These are phyloP conservation scores for Pistacia integerrima DNA, from an alignment of 345 rosid genomes.

Conservation along the genomic window DNA sequence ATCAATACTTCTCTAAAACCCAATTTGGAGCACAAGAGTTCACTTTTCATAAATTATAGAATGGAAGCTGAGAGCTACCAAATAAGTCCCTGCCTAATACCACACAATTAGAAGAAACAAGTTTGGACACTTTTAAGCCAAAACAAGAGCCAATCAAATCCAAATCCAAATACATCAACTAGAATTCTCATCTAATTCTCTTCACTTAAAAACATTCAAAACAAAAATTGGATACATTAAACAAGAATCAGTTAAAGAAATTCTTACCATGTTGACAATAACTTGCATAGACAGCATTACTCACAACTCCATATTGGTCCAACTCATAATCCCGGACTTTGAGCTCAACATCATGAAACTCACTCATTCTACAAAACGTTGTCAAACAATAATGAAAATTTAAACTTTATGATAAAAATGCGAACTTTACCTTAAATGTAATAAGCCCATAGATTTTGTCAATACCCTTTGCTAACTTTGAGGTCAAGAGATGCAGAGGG, in stretches of 20 bases:
- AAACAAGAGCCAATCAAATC: neutral
- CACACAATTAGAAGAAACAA: neutral
- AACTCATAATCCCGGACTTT: conserved; percentile 84
- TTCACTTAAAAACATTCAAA: too few relatives aligned
- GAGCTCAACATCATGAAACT: conserved; percentile 60
- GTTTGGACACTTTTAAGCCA: neutral
- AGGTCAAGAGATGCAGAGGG: conserved; percentile 45
- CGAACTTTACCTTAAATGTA: neutral
- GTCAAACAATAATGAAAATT: neutral
- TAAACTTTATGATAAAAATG: neutral
- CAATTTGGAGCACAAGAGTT: too few relatives aligned
- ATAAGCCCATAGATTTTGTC: too few relatives aligned
- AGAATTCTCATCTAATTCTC: too few relatives aligned
- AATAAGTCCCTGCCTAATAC: neutral
- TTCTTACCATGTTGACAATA: conserved; percentile 80
- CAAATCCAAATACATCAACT: too few relatives aligned
- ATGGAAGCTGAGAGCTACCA: too few relatives aligned
- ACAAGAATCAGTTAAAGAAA: neutral
- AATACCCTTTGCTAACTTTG: conserved; percentile 66
- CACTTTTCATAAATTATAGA: too few relatives aligned
- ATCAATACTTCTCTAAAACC: too few relatives aligned
- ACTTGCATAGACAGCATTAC: conserved; percentile 83
- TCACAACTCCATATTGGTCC: conserved; percentile 90
- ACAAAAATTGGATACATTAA: neutral
- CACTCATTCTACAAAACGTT: conserved; percentile 51